A percentile compares a stretch with the other conserved stretches of the same genome.
Evolutionary conservation across 2,329 filamentous ascomycete species (phyloP).

Genomic region (Penicillium sp.): DNA sequence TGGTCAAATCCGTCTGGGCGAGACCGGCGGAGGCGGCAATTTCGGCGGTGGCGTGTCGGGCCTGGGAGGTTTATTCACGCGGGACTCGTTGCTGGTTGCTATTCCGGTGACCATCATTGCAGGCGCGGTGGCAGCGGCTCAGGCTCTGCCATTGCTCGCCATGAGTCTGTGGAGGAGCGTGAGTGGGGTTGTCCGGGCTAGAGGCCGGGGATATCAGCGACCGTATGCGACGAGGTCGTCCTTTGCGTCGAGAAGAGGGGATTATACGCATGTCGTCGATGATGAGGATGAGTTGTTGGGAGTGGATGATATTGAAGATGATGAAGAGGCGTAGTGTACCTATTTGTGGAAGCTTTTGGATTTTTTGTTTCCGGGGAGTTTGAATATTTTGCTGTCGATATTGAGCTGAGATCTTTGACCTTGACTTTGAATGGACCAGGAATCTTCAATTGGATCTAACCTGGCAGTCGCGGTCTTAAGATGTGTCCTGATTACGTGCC

Average conservation of each 20-base stretch:
- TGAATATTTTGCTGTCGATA: too few relatives aligned
- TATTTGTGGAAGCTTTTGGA: too few relatives aligned
- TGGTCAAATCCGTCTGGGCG: conserved; percentile 84
- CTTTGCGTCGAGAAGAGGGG: conserved; percentile 79
- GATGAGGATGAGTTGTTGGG: conserved; percentile 93
- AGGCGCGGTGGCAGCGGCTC: conserved; percentile 70
- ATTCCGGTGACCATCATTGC: conserved; percentile 75
- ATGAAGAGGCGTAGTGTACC: conserved; percentile 45
- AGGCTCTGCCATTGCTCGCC: conserved; percentile 66
- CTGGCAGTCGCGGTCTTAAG: too few relatives aligned
- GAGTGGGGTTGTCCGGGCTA: conserved; percentile 45
- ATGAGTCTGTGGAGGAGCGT: conserved; percentile 66
- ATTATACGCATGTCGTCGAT: conserved; percentile 82
- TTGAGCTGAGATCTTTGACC: neutral
- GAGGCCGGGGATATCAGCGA: conserved; percentile 49
- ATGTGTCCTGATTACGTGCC: too few relatives aligned
- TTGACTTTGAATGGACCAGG: neutral
- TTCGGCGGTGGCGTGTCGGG: conserved; percentile 9
- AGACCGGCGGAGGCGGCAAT: conserved; percentile 34
- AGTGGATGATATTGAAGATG: conserved; percentile 80
- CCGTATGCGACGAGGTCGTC: conserved; percentile 83
- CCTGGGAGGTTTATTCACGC: conserved; percentile 49
- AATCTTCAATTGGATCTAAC: too few relatives aligned
- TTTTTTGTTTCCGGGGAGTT: too few relatives aligned
- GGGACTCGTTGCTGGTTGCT: conserved; percentile 69